Evolutionary conservation across 129 eudicot genomes (phyloP), one percentile per base, ranked within the genome.

Genomic region (Centella asiatica): DNA sequence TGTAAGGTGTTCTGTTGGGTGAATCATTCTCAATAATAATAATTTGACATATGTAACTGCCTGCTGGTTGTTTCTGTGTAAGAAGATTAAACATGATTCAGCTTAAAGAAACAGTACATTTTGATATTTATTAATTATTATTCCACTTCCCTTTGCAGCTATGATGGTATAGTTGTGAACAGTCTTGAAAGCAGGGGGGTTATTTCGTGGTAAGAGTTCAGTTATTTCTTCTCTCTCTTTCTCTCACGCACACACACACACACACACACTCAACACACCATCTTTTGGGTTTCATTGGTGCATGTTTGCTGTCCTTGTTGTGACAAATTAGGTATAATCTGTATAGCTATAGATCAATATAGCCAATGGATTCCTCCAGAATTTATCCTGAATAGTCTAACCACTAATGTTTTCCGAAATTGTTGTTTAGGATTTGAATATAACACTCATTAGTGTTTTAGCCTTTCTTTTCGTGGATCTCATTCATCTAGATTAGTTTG

Each of bases 121-220:
- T 10, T 6, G 24, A 4, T 15, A 2, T 14, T 36, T 66, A 27
- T 52, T 53, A 27, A 72, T 6, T 8, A 5, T 62, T 65, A 17
- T 40, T 25, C n/a, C n/a, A n/a, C 23, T 2, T 77, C 37, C 62
- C 66, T 53, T 62, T 78, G 81, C 85, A 93, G 99, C 86, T 93
- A 93, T 65, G 86, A 88, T 77, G 96, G 92, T 59, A 61, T 93
- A 72, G 86, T 93, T 44, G 83, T 88, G 59, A 87, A 69, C 68
- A 85, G 95, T 62, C 80, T 88, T 63, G 85, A 85, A 71, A 86
- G 86, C 23, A 83, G 69, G 73, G 76, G 44, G 0, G 67, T 73
- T 29, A 56, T 87, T 56, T 80, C 95, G 25, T 36, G 95, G 99
- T 85, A 69, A 80, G 84, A 51, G 12, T 27, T n/a, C n/a, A 34